These are phyloP conservation scores for Populus hybrid DNA, from an alignment of 441 rosid species.

Conservation along the genomic window DNA sequence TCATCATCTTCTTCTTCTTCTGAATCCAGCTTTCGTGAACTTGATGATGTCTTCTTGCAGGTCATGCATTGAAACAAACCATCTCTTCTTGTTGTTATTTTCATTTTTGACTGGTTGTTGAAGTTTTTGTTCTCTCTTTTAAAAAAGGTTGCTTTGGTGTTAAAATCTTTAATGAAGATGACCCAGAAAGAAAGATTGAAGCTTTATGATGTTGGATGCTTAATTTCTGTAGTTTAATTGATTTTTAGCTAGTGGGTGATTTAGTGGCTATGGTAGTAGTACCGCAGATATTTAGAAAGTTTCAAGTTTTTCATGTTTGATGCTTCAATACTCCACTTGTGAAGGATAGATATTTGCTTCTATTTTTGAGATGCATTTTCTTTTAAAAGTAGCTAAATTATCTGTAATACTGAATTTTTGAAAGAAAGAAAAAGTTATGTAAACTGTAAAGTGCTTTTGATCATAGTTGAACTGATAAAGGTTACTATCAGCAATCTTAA, in stretches of 20 bases:
- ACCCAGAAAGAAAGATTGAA: neutral
- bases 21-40: slow-evolving; percentile 29
- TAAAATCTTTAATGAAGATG: neutral
- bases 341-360: neutral
- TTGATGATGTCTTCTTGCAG: slow-evolving; percentile 38
- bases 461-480: neutral
- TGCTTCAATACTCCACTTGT: neutral
- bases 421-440: neutral
- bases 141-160: neutral
- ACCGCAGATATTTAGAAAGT: neutral
- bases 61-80: neutral
- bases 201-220: neutral
- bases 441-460: neutral
- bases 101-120: neutral
- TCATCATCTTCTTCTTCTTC: slow-evolving; percentile 16
- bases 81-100: neutral
- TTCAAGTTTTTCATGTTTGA: neutral
- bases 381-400: neutral
- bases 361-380: neutral
- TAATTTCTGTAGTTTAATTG: neutral
- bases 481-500: neutral
- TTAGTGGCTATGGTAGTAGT: neutral
- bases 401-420: neutral
- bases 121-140: neutral
- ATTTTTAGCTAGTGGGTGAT: neutral